Conservation (phyloP, 805 yeast genomes). For the Tetrapisispora phaffii region DNA sequence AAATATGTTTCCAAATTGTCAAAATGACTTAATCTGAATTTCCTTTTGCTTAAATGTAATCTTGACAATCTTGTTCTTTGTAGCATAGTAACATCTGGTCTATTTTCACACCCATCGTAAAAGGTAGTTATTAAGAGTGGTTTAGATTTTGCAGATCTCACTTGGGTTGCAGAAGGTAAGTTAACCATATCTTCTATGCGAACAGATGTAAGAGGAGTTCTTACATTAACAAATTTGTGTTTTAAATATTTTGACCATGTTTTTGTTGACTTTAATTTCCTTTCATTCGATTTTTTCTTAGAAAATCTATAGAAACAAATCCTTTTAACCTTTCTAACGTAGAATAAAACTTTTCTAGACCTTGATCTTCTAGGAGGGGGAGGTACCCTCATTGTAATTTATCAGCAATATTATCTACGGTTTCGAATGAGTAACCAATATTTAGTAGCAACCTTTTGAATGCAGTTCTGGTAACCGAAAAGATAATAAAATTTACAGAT, state of each 20-base stretch:
- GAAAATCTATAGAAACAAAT: slow-evolving; percentile 5
- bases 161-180: slow-evolving; percentile 14
- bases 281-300: not conserved
- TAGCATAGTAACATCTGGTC: slow-evolving; percentile 20
- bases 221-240: slow-evolving; percentile 13
- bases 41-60: slow-evolving; percentile 18
- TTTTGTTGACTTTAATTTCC: not conserved
- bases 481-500: too few species aligned
- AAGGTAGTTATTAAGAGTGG: slow-evolving; percentile 27
- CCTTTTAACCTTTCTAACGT: slow-evolving; percentile 9
- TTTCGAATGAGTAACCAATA: too few species aligned
- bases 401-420: too few species aligned
- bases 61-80: slow-evolving; percentile 18
- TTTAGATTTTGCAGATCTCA: slow-evolving; percentile 12
- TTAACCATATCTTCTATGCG: slow-evolving; percentile 21
- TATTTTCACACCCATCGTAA: slow-evolving; percentile 19
- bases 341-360: slow-evolving; percentile 12
- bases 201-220: slow-evolving; percentile 13
- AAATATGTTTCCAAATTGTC: slow-evolving; percentile 6
- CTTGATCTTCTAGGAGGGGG: slow-evolving; percentile 25
- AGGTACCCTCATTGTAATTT: slow-evolving; percentile 25
- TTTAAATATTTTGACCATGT: slow-evolving; percentile 10
- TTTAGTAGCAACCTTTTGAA: too few species aligned
- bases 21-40: slow-evolving; percentile 18
- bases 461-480: too few species aligned